Percentiles rank a stretch among this genome's conserved stretches.
Evolutionary conservation across 2,329 filamentous ascomycete species (phyloP).

Genomic region (Lasiodiplodia citricola): DNA sequence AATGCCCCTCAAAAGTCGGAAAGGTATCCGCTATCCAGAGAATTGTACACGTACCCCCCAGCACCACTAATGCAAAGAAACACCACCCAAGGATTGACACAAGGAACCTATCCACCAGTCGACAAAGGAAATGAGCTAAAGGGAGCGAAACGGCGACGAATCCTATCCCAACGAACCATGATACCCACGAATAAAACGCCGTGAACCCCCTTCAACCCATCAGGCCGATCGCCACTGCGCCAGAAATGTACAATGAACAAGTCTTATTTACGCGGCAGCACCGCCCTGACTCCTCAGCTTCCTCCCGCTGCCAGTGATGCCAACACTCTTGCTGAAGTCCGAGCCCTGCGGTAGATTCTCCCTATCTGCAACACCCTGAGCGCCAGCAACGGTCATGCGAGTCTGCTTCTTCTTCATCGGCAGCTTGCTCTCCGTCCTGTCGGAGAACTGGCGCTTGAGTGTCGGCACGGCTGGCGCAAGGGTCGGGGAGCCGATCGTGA

Average conservation of each 20-base stretch:
- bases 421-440: conserved; percentile 46
- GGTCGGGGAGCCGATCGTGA: conserved; percentile 17
- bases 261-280: background rate
- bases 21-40: background rate
- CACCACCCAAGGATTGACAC: background rate
- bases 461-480: conserved; percentile 42
- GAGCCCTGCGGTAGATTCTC: conserved; percentile 44
- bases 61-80: background rate
- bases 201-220: background rate
- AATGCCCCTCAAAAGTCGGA: background rate
- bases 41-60: background rate
- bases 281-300: conserved; percentile 25
- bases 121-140: background rate
- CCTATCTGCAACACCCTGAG: conserved; percentile 43
- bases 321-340: conserved; percentile 48
- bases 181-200: background rate
- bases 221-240: background rate
- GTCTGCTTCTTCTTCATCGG: conserved; percentile 44
- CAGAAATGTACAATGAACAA: background rate
- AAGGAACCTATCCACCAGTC: background rate
- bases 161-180: background rate
- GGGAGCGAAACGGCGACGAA: background rate
- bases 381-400: conserved; percentile 49
- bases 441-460: conserved; percentile 51
- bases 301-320: conserved; percentile 29